A percentile compares a stretch with the other conserved stretches of the same genome.
Evolutionary conservation across 2,329 filamentous ascomycete species (phyloP).

Genomic region (Gaeumannomyces tritici): DNA sequence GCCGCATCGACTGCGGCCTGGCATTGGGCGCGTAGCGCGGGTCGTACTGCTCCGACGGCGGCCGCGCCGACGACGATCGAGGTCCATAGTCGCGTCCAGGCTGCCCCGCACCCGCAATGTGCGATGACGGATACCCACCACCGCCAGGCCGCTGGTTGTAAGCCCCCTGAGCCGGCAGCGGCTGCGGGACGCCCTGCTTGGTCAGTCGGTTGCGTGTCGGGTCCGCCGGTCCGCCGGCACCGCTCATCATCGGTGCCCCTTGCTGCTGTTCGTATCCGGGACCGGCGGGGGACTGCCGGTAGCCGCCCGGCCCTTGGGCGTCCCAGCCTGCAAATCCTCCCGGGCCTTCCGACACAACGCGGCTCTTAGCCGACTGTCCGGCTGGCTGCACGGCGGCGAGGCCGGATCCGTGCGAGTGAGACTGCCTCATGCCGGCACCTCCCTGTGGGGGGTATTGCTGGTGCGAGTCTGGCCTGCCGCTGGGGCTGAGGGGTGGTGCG

Average conservation of each 20-base stretch:
- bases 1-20: constrained; percentile 12
- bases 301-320: not conserved
- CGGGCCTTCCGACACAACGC: constrained; percentile 23
- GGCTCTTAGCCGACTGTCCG: constrained; percentile 28
- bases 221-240: constrained; percentile 17
- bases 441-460: not conserved
- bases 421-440: constrained; percentile 24
- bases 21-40: constrained; percentile 3
- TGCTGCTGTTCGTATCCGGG: constrained; percentile 11
- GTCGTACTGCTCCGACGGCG: constrained; percentile 13
- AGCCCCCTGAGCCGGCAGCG: constrained; percentile 6
- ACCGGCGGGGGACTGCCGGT: constrained; percentile 11
- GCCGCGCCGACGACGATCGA: constrained; percentile 20
- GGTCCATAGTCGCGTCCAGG: constrained; percentile 28
- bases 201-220: constrained; percentile 26
- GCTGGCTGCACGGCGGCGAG: constrained; percentile 30
- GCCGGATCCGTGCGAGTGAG: constrained; percentile 33
- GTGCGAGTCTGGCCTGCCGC: constrained; percentile 12
- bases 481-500: constrained; percentile 34
- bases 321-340: constrained; percentile 26
- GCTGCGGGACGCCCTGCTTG: constrained; percentile 19
- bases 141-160: constrained; percentile 10
- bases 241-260: constrained; percentile 1
- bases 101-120: constrained; percentile 13
- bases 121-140: not conserved